Evolutionary conservation across 1,139 yeast species (phyloP), one percentile per base, ranked within the genome.

Genomic region (Blastobotrys illinoisensis): DNA sequence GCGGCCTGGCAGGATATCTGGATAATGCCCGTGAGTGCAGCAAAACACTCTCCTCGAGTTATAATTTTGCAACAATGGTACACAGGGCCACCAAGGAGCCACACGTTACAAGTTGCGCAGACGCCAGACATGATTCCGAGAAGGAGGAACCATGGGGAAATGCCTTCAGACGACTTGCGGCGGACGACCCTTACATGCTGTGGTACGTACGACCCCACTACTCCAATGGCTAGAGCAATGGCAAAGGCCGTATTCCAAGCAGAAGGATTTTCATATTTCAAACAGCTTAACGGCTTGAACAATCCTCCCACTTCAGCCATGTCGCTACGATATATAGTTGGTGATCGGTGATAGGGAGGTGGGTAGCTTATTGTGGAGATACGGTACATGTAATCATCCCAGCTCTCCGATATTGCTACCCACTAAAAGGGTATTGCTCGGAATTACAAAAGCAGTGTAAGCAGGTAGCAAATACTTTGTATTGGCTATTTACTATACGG

Each of bases 51-150:
- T 64, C 83, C 84, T 0, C 69, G 59, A 9, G 65, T 51, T 18
- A 59, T 52, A 5, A 54, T 58, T 70, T 67, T 49, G 54, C 78
- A 75, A 61, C 79, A 75, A 11, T 59, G 58, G 21, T 71, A 62
- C 1, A 73, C 65, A 1, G 69, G 68, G 18, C 65, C 56, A 11
- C 88, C 80, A 9, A 88, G 75, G 47, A 88, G 70, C 7, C 84
- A 70, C 53, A 89, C 80, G 64, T 89, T 89, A 28, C 87, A 76
- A 48, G 85, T 70, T 0, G 95, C 85, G 61, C 86, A 81, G 13
- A 84, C 72, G 1, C 91, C 86, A 1, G 95, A 85, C 21, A 85
- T 72, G 13, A 88, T 82, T 2, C 95, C 95, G 45, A 89, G 75
- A 13, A 88, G 72, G 50, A 89, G 73, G 65, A 85, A 89, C 63